Evolutionary conservation across 2,329 filamentous ascomycete genomes (phyloP).

Genomic region (Dactylonectria estremocensis): DNA sequence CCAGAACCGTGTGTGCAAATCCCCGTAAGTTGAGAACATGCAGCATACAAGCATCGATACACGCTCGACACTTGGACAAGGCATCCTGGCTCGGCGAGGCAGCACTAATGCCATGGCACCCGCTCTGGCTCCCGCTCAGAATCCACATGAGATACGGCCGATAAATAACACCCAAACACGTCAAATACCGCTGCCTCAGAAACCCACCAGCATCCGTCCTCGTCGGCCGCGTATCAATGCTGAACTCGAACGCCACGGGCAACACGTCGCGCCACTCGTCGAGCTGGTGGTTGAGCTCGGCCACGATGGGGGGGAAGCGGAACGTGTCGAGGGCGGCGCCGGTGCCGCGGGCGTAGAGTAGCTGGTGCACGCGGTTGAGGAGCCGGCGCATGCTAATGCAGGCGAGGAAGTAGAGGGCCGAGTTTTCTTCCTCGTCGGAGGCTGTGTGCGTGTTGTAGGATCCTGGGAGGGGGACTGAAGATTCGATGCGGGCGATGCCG

Average conservation of each 20-base stretch:
- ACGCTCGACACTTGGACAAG: constrained; percentile 59
- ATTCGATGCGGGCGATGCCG: constrained; percentile 67
- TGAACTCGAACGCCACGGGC: constrained; percentile 60
- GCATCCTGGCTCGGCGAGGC: constrained; percentile 52
- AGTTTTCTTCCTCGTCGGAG: constrained; percentile 59
- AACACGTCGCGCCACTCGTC: constrained; percentile 65
- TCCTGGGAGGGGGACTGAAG: constrained; percentile 64
- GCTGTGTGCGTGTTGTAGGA: constrained; percentile 61
- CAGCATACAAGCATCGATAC: constrained; percentile 63
- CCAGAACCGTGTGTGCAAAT: constrained; percentile 65
- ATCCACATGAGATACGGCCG: constrained; percentile 67
- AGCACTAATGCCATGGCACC: constrained; percentile 42
- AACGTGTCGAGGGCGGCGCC: constrained; percentile 61
- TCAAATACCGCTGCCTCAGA: constrained; percentile 65
- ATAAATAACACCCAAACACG: constrained; percentile 68
- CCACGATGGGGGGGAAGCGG: constrained; percentile 64
- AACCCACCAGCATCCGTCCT: constrained; percentile 63
- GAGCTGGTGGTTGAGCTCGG: constrained; percentile 64
- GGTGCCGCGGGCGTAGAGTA: constrained; percentile 63
- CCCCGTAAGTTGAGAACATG: constrained; percentile 65
- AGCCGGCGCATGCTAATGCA: constrained; percentile 67
- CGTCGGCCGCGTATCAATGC: constrained; percentile 49
- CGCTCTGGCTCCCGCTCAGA: constrained; percentile 55
- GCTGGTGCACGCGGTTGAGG: constrained; percentile 64
- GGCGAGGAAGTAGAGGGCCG: constrained; percentile 67